phyloP scores from a whole-genome alignment of 2,329 filamentous ascomycete species.

The Diplodia sapinea region DNA sequence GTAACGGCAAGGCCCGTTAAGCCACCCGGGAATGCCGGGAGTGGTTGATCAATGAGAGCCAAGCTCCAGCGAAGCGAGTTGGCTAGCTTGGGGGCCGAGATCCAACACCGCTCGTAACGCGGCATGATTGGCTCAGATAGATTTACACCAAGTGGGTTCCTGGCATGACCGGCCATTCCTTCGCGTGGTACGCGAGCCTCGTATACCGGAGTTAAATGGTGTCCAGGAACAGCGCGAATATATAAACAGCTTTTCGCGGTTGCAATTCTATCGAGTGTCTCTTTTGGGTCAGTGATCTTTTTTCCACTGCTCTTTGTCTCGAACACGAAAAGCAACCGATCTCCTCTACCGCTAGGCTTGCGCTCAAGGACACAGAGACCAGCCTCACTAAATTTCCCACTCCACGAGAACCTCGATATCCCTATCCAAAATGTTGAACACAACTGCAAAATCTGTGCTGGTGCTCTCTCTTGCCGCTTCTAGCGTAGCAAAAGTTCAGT shows the following conservation, averaged over 20 bases:
- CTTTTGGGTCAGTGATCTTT: too few species aligned
- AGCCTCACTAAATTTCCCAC: too few species aligned
- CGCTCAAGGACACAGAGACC: too few species aligned
- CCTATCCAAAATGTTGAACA: neutral
- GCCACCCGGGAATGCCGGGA: neutral
- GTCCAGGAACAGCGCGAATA: neutral
- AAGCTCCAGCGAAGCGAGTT: neutral
- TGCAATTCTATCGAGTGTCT: too few species aligned
- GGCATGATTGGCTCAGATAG: neutral
- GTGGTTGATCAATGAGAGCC: neutral
- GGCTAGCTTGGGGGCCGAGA: neutral
- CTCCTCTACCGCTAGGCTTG: too few species aligned
- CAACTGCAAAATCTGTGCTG: neutral
- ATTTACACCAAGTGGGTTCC: neutral
- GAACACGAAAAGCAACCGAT: too few species aligned
- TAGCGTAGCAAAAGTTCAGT: neutral
- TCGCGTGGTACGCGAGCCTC: neutral
- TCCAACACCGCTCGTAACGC: neutral
- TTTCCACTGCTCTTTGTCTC: too few species aligned
- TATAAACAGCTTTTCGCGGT: neutral
- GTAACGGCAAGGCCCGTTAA: neutral
- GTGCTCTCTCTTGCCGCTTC: neutral
- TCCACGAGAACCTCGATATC: too few species aligned
- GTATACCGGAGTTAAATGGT: neutral
- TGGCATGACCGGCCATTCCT: neutral